phyloP scores from a whole-genome alignment of 2,329 filamentous ascomycete genomes.

The Paracamarosporium sp. region DNA sequence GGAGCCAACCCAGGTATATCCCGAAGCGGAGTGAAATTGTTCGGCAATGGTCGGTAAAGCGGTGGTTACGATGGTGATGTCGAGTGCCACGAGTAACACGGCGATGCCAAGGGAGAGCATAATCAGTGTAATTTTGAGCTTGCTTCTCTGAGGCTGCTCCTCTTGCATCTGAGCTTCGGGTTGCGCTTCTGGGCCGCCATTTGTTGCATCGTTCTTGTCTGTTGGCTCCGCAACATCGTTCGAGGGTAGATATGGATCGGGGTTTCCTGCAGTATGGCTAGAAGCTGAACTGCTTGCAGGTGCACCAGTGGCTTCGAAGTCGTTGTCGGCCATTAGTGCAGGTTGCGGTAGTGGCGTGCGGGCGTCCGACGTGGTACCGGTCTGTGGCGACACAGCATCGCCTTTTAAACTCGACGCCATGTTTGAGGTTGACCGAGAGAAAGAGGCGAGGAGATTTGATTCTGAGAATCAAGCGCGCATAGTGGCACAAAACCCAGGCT shows the following conservation, averaged over 20 bases:
- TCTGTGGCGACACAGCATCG: background rate
- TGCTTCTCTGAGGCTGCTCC: slow-evolving; percentile 42
- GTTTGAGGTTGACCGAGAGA: background rate
- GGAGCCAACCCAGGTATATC: slow-evolving; percentile 62
- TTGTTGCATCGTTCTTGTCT: background rate
- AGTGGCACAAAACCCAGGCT: background rate
- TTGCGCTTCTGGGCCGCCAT: slow-evolving; percentile 9
- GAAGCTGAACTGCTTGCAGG: background rate
- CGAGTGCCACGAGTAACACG: slow-evolving; percentile 65
- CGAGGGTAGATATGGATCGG: background rate
- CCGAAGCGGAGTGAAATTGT: slow-evolving; percentile 57
- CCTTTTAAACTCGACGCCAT: background rate
- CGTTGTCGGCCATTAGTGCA: background rate
- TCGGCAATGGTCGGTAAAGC: slow-evolving; percentile 66
- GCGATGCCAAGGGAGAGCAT: slow-evolving; percentile 60
- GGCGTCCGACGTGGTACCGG: too few relatives aligned
- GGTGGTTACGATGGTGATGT: slow-evolving; percentile 69
- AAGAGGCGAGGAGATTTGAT: background rate
- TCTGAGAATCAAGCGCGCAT: background rate
- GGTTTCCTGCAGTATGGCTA: background rate
- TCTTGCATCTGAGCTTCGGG: slow-evolving; percentile 22
- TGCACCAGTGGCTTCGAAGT: background rate
- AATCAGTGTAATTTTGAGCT: slow-evolving; percentile 55
- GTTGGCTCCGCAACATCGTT: background rate
- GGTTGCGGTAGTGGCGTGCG: background rate